Evolutionary conservation across 1,139 yeast genomes (phyloP).

Genomic region (Hyphopichia fennica): DNA sequence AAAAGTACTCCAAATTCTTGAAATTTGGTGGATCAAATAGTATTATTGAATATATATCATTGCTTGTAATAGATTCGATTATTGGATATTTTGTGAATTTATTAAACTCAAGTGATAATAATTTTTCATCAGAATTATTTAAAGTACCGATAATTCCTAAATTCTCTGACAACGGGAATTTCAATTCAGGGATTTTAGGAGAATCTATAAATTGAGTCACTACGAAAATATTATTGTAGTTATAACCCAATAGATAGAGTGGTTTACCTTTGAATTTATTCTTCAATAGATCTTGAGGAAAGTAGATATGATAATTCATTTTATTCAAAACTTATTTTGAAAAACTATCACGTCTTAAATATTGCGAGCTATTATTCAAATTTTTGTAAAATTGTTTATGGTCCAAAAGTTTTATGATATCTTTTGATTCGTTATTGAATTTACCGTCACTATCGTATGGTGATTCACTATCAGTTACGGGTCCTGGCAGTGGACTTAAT

Average conservation of each 20-base stretch:
- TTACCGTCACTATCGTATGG: slow-evolving; percentile 8
- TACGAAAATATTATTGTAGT: slow-evolving; percentile 22
- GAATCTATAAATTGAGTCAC: slow-evolving; percentile 20
- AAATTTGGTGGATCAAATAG: slow-evolving; percentile 75
- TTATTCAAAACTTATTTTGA: slow-evolving; percentile 14
- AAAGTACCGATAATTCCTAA: slow-evolving; percentile 23
- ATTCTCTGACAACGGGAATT: slow-evolving; percentile 13
- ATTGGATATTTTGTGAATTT: neutral
- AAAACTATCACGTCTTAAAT: slow-evolving; percentile 43
- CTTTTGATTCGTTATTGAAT: slow-evolving; percentile 9
- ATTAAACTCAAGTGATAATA: neutral
- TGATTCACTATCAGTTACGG: neutral
- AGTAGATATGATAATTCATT: slow-evolving; percentile 32
- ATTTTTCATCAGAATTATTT: neutral
- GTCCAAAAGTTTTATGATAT: slow-evolving; percentile 13
- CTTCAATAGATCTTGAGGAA: slow-evolving; percentile 32
- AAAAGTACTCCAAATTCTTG: slow-evolving; percentile 72
- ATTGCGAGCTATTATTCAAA: slow-evolving; percentile 44
- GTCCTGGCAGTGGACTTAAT: slow-evolving; percentile 1
- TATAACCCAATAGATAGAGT: slow-evolving; percentile 27
- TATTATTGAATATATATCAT: slow-evolving; percentile 38
- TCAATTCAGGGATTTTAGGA: slow-evolving; percentile 2
- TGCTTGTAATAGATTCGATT: neutral
- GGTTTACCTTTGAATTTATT: slow-evolving; percentile 5
- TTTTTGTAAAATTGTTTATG: slow-evolving; percentile 31